A percentile compares a stretch with the other conserved stretches of the same genome.
Conservation (phyloP, 768 basidiomycete species). For the Leccinellum luteum region DNA sequence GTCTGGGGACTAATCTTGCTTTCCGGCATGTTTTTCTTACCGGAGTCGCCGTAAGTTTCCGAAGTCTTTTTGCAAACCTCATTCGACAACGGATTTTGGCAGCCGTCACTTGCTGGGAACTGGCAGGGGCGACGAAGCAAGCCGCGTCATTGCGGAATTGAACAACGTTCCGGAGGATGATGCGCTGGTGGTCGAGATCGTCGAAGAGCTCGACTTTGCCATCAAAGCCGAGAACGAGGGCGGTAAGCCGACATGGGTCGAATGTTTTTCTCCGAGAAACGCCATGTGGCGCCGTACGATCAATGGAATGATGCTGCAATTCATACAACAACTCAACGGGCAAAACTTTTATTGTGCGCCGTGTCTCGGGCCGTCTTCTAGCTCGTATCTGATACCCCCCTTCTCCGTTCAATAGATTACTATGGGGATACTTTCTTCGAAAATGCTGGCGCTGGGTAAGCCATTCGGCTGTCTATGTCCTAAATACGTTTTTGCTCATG, state of each 20-base stretch:
- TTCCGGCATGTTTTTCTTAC: slow-evolving; percentile 70
- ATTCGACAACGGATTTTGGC: background rate
- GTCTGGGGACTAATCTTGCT: slow-evolving; percentile 65
- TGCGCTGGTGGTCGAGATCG: slow-evolving; percentile 51
- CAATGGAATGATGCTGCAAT: slow-evolving; percentile 83
- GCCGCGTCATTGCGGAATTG: slow-evolving; percentile 58
- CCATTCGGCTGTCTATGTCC: background rate
- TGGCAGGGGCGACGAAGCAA: slow-evolving; percentile 52
- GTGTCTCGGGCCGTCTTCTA: background rate
- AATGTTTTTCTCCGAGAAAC: slow-evolving; percentile 72
- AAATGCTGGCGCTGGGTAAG: slow-evolving; percentile 63
- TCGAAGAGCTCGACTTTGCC: slow-evolving; percentile 64
- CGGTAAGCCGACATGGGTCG: slow-evolving; percentile 74
- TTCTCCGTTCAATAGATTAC: slow-evolving; percentile 49
- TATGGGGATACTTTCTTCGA: slow-evolving; percentile 82
- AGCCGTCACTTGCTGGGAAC: slow-evolving; percentile 71
- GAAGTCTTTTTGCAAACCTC: background rate
- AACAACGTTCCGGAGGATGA: slow-evolving; percentile 64
- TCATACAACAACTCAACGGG: slow-evolving; percentile 77
- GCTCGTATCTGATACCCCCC: background rate
- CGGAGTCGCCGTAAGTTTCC: slow-evolving; percentile 67
- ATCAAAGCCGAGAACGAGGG: slow-evolving; percentile 76
- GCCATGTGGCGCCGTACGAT: slow-evolving; percentile 68
- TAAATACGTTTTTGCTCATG: background rate
- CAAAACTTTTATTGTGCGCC: slow-evolving; percentile 76